A percentile compares a stretch with the other conserved stretches of the same genome.
These are phyloP conservation scores for Lantana camara DNA, from an alignment of 257 asterid species.

Conservation along the genomic window DNA sequence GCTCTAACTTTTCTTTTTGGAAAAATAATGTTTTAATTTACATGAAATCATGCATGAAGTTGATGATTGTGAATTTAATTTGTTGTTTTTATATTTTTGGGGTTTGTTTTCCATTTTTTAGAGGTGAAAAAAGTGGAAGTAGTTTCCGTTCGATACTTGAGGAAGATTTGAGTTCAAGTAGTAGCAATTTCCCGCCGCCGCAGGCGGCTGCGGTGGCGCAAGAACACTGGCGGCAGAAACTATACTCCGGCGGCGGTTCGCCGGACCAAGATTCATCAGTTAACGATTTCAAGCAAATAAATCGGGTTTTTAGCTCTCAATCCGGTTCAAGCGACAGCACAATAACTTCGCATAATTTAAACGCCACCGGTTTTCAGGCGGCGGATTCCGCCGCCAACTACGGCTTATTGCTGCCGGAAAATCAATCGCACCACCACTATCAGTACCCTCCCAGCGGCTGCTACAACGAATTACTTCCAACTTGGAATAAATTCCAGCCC, in stretches of 20 bases:
- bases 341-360: constrained; percentile 39
- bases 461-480: constrained; percentile 36
- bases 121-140: constrained; percentile 45
- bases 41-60: not conserved
- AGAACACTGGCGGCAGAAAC: constrained; percentile 49
- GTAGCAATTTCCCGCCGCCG: constrained; percentile 42
- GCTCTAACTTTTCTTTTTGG: not conserved
- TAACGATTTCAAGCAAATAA: constrained; percentile 40
- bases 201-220: constrained; percentile 30
- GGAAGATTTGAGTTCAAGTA: constrained; percentile 38
- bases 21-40: not conserved
- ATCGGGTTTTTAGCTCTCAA: constrained; percentile 42
- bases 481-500: constrained; percentile 57
- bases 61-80: not conserved
- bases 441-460: constrained; percentile 32
- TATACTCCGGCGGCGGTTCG: constrained; percentile 25
- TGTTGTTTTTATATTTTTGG: not conserved
- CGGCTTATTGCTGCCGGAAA: constrained; percentile 46
- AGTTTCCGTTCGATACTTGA: constrained; percentile 45
- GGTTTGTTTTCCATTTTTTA: constrained; percentile 27
- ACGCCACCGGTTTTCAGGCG: constrained; percentile 37
- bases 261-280: constrained; percentile 36
- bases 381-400: constrained; percentile 48
- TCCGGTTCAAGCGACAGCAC: constrained; percentile 38
- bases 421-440: constrained; percentile 34